These are phyloP conservation scores for Tricholoma terreum DNA, from an alignment of 768 basidiomycete genomes.

Conservation along the genomic window DNA sequence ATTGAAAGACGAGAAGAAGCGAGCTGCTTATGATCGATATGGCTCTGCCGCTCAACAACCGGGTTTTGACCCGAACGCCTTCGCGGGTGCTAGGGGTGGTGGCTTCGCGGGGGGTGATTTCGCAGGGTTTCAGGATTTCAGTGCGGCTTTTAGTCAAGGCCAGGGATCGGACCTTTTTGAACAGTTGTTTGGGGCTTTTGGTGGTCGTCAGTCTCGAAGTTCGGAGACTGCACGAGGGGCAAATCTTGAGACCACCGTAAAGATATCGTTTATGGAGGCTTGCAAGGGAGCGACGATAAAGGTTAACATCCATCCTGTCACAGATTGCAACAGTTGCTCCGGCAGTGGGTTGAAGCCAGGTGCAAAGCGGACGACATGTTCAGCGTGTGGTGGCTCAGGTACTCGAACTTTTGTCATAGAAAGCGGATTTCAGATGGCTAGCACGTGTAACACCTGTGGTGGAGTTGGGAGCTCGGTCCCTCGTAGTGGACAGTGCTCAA, in stretches of 20 bases:
- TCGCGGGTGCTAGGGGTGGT: constrained; percentile 45
- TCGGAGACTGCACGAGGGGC: constrained; percentile 57
- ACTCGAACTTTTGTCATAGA: constrained; percentile 86
- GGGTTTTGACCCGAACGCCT: constrained; percentile 91
- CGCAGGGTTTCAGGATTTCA: constrained; percentile 63
- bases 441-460: constrained; percentile 78
- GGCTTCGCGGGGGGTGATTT: constrained; percentile 46
- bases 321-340: constrained; percentile 79
- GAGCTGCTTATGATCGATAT: constrained; percentile 86
- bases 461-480: constrained; percentile 83
- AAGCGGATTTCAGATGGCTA: constrained; percentile 95
- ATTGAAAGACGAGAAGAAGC: constrained; percentile 92
- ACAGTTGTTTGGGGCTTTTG: constrained; percentile 75
- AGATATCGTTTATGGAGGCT: constrained; percentile 89
- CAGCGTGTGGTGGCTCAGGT: constrained; percentile 82
- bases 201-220: constrained; percentile 42
- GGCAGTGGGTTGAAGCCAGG: constrained; percentile 87
- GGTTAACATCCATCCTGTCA: constrained; percentile 75
- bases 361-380: constrained; percentile 76
- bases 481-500: constrained; percentile 69
- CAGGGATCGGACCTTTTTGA: constrained; percentile 74
- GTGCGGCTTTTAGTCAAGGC: constrained; percentile 51
- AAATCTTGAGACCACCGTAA: constrained; percentile 77
- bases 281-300: constrained; percentile 82
- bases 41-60: constrained; percentile 90